Base-by-base conservation (phyloP, 2,329 filamentous ascomycete genomes). In the Talaromyces sp. region DNA sequence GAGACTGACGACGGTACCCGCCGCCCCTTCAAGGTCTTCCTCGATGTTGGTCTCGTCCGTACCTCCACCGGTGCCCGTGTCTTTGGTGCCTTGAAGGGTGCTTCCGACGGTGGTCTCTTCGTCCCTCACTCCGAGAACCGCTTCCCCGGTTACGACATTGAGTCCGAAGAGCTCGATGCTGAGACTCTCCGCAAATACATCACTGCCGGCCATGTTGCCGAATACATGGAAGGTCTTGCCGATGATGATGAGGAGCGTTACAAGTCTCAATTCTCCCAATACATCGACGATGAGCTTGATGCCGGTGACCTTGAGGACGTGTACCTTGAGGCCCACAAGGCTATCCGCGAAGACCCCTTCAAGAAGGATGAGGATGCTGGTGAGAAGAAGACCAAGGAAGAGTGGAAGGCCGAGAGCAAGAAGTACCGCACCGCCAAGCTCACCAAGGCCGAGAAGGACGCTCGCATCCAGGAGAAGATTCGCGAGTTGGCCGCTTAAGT, bases 161-260 rank as follows among this genome's bases (percentile, higher is more conserved):
- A 99, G 87, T 84, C 85, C 82, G 93, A 99, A 90, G 94, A 98
- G 88, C 92, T 99, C 77, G 95, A 99, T 77, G 88, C 93, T 77
- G 95, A 99, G 83, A 90, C 88, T 73, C 92, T 99, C 80, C 93
- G 94, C 88, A 96, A 93, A 87, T 99, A 99, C 90, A 99, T 99
- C 87, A 94, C 92, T 83, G 95, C 87, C 79, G 94, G 95, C 69
- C 95, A 99, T 89, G 92, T 99, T 71, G 93, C 94, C 74, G 95
- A 99, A 89, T 99, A 99, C 90, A 99, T 99, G 95, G 95, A 99
- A 90, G 95, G 90, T 67, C 91, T 99, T 71, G 95, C 95, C 84
- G 95, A 99, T 77, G 95, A 99, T 80, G 95, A 99, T 80, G 95
- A 99, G 91, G 95, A 99, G 89, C 93, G 95, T 81, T 99, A 92